Evolutionary conservation across 2,329 filamentous ascomycete species (phyloP).

Genomic region (Paracoccidioides brasiliensis): DNA sequence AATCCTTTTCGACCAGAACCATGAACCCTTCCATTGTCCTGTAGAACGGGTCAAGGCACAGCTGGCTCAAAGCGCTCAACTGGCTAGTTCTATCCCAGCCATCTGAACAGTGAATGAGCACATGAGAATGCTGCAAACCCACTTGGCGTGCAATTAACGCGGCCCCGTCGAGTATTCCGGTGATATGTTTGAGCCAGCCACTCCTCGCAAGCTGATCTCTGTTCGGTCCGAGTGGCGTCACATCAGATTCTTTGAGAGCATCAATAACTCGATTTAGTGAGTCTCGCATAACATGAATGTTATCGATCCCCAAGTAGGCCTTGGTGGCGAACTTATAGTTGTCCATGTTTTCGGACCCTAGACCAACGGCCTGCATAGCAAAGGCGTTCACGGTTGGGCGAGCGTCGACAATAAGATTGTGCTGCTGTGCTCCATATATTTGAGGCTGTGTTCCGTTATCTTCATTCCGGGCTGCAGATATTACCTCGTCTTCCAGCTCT

Average conservation of each 20-base stretch:
- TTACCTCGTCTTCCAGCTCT: slow-evolving; percentile 54
- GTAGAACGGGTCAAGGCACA: slow-evolving; percentile 92
- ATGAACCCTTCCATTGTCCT: slow-evolving; percentile 91
- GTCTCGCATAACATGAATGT: slow-evolving; percentile 95
- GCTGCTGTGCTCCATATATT: slow-evolving; percentile 83
- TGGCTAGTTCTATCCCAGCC: slow-evolving; percentile 97
- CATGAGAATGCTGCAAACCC: slow-evolving; percentile 84
- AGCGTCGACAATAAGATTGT: slow-evolving; percentile 91
- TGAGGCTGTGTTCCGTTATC: slow-evolving; percentile 49
- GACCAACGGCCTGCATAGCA: slow-evolving; percentile 83
- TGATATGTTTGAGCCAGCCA: slow-evolving; percentile 83
- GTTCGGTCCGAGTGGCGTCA: slow-evolving; percentile 70
- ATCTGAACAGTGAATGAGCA: slow-evolving; percentile 94
- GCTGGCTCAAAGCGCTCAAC: slow-evolving; percentile 76
- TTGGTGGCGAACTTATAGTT: slow-evolving; percentile 88
- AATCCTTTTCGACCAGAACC: slow-evolving; percentile 89
- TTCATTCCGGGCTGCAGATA: slow-evolving; percentile 43
- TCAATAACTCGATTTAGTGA: slow-evolving; percentile 81
- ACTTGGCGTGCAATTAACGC: slow-evolving; percentile 75
- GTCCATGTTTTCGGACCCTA: slow-evolving; percentile 95
- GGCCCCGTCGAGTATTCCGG: slow-evolving; percentile 69
- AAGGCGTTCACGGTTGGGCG: slow-evolving; percentile 87
- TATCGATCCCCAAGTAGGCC: slow-evolving; percentile 88
- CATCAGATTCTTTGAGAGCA: slow-evolving; percentile 81
- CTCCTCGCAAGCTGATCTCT: slow-evolving; percentile 69